A percentile compares a stretch with the other conserved stretches of the same genome.
Conservation (phyloP, 73 alveolate genomes). For the Blepharisma japonicum region DNA sequence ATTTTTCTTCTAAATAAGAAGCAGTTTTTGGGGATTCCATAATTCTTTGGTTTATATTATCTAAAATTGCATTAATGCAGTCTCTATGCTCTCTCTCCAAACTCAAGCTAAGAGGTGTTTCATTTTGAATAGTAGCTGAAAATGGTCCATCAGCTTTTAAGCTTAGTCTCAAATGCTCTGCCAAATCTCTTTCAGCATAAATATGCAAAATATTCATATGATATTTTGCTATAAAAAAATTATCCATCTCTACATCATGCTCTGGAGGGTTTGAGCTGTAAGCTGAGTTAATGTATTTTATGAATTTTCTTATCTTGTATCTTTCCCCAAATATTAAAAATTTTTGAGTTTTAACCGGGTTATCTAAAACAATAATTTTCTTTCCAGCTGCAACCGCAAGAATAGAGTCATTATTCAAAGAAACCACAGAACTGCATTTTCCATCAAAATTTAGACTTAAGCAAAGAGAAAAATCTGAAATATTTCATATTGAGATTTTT, state of each 20-base stretch:
- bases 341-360: no score
- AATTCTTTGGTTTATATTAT: neutral
- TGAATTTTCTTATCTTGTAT: no score
- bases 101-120: neutral
- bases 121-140: neutral
- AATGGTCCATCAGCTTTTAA: neutral
- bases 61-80: neutral
- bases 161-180: neutral
- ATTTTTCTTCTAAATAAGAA: neutral
- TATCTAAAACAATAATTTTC: no score
- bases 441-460: no score
- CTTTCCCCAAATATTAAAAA: no score
- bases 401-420: no score
- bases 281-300: no score
- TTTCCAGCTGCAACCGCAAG: no score
- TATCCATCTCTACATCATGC: neutral
- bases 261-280: neutral
- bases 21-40: neutral
- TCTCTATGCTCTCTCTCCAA: neutral
- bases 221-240: neutral
- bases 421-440: no score
- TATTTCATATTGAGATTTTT: no score
- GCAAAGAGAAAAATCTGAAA: no score
- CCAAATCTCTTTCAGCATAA: neutral
- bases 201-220: conserved; percentile 2